A percentile compares a stretch with the other conserved stretches of the same genome.
Conservation (phyloP, 2,329 filamentous ascomycete genomes). For the Phoma sp. region DNA sequence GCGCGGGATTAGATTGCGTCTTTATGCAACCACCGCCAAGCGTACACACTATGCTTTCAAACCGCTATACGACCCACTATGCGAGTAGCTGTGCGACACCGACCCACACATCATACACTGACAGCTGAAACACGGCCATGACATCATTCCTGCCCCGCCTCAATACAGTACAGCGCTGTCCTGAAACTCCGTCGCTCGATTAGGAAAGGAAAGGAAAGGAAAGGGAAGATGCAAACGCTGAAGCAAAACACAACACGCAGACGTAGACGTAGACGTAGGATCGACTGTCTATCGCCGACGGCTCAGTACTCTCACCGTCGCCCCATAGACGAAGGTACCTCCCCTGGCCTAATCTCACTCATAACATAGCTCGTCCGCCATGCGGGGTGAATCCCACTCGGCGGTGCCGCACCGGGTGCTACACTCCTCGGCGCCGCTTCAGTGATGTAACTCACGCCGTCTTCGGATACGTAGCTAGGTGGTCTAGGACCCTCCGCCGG, state of each 20-base stretch:
- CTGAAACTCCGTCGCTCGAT: constrained; percentile 10
- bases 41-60: no score
- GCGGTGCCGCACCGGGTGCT: constrained; percentile 27
- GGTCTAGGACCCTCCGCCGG: constrained; percentile 58
- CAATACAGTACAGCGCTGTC: neutral
- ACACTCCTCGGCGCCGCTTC: constrained; percentile 62
- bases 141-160: constrained; percentile 10
- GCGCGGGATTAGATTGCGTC: neutral
- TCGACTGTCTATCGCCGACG: no score
- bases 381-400: constrained; percentile 48
- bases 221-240: neutral
- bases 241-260: neutral
- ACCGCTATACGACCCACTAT: no score
- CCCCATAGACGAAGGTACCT: constrained; percentile 17
- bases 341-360: constrained; percentile 31
- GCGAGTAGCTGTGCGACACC: constrained; percentile 1
- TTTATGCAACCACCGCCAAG: constrained; percentile 5
- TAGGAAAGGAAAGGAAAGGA: neutral
- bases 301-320: constrained; percentile 3
- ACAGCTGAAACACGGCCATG: constrained; percentile 6
- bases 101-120: no score
- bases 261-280: no score
- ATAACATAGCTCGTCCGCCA: constrained; percentile 46
- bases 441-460: constrained; percentile 76
- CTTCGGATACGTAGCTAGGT: constrained; percentile 78